phyloP scores from a whole-genome alignment of 495 filamentous ascomycete genomes.

The Pseudomonodictys pantanalensis region DNA sequence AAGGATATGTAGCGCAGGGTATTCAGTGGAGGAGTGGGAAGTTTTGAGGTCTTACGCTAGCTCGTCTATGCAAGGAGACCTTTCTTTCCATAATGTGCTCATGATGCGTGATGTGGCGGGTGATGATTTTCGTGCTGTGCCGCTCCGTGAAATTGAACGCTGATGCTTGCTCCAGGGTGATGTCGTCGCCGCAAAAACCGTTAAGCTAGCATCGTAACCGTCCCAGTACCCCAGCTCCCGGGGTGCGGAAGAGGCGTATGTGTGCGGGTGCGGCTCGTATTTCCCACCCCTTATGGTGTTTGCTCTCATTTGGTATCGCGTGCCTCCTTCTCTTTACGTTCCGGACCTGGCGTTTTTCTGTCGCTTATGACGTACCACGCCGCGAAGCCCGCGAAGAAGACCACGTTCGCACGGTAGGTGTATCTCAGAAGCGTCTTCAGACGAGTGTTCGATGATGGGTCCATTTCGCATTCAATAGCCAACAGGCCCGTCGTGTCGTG shows the following conservation, averaged over 20 bases:
- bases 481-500: too few relatives aligned
- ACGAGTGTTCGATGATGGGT: background rate
- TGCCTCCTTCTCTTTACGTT: background rate
- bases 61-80: background rate
- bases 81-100: constrained; percentile 5
- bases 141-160: too few relatives aligned
- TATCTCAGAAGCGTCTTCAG: background rate
- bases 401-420: background rate
- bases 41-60: constrained; percentile 14
- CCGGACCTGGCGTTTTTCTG: background rate
- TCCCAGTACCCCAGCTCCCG: too few relatives aligned
- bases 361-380: background rate
- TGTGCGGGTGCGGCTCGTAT: too few relatives aligned
- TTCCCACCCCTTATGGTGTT: background rate
- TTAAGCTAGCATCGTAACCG: too few relatives aligned
- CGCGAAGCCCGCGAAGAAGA: background rate
- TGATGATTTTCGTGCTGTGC: background rate
- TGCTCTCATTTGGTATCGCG: background rate
- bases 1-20: background rate
- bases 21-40: background rate
- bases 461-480: too few relatives aligned
- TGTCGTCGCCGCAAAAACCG: too few relatives aligned
- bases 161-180: too few relatives aligned
- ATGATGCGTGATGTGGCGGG: background rate
- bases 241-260: too few relatives aligned